Evolutionary conservation across 2,329 filamentous ascomycete genomes (phyloP), one percentile per base, ranked within the genome.

Genomic region (Byssothecium circinans): DNA sequence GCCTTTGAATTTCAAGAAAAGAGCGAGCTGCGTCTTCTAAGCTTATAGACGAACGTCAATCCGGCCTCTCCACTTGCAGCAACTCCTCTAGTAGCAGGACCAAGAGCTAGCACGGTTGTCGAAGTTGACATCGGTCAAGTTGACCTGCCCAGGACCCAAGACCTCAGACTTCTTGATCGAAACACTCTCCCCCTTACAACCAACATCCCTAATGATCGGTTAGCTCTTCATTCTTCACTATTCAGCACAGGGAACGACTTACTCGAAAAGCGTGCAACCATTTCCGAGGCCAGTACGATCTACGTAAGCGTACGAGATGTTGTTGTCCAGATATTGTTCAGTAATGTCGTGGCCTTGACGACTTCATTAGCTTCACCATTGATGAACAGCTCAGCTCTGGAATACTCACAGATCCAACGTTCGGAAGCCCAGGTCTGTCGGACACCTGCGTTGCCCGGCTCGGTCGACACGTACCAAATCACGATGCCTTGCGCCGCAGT

Each of bases 261-360:
- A 60, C 59, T 57, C 57, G 30, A 56, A 62, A 20, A 62, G 45
- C 8, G 33, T 29, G 43, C 56, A 62, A 10, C 56, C 54, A 42
- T 60, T 59, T 5, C 56, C 59, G 10, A 60, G 43, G 1, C 59
- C 59, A 15, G 36, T 25, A 25, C 23, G 39, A 29, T 54, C 54
- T 12, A 62, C 59, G 42, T 56, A 59, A 3, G 59, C 57, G 52
- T 53, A 62, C 10, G 53, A 56, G 14, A 55, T 43, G 22, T 62
- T 47, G 15, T 62, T 53, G 46, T 60, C 47, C 18, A 62, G 40
- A 10, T 25, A 25, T 25, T 54, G 50, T 17, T 48, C 34, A 12
- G 46, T 47, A 3, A 62, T 47, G 15, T 56, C 45, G 23, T 58
- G 49, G 41, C 27, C 44, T 45, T 11, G 11, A 42, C 4, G 11